A percentile compares a stretch with the other conserved stretches of the same genome.
Conservation (phyloP, 2,329 filamentous ascomycete genomes). For the Massarina eburnea region DNA sequence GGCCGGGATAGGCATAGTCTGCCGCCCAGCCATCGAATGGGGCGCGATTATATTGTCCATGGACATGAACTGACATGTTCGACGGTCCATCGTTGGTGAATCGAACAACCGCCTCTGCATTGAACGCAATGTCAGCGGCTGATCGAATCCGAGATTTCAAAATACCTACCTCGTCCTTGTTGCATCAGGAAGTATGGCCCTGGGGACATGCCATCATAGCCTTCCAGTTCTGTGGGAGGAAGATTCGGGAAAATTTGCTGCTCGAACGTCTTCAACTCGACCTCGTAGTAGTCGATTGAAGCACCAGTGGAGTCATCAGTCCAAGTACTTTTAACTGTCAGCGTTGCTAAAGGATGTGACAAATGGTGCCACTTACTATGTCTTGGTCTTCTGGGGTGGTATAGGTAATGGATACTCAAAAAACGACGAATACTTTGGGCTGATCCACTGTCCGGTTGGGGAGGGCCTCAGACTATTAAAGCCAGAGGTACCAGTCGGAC, state of each 20-base stretch:
- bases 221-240: slow-evolving; percentile 44
- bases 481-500: neutral
- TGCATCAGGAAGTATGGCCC: slow-evolving; percentile 57
- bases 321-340: slow-evolving; percentile 32
- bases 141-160: neutral
- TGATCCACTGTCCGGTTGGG: slow-evolving; percentile 20
- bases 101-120: slow-evolving; percentile 55
- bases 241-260: slow-evolving; percentile 49
- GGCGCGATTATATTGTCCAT: slow-evolving; percentile 54
- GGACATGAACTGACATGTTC: slow-evolving; percentile 55
- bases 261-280: slow-evolving; percentile 46
- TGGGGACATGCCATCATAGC: slow-evolving; percentile 59
- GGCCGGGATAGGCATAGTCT: slow-evolving; percentile 53
- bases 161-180: slow-evolving; percentile 42
- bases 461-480: neutral
- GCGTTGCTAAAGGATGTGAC: slow-evolving; percentile 11
- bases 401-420: slow-evolving; percentile 49
- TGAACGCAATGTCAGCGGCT: slow-evolving; percentile 1
- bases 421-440: slow-evolving; percentile 43
- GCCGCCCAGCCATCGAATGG: slow-evolving; percentile 59
- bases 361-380: slow-evolving; percentile 36
- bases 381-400: slow-evolving; percentile 47
- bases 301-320: slow-evolving; percentile 38
- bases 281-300: slow-evolving; percentile 51
- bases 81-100: slow-evolving; percentile 54